Conservation (phyloP, 768 basidiomycete species). For the Favolaschia claudopus region DNA sequence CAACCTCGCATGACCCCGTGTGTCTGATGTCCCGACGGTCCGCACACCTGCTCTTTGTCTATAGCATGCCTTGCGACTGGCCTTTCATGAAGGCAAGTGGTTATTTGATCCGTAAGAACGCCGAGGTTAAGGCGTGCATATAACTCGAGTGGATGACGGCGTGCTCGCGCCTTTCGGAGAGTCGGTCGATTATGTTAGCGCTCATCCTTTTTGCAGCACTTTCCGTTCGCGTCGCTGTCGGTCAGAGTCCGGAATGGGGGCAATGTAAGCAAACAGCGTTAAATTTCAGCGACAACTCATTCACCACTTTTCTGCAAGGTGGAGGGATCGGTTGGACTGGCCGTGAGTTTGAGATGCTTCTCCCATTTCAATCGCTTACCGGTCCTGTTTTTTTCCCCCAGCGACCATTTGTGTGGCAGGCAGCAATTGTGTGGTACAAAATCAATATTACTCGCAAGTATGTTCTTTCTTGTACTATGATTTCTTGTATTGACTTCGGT, state of each 20-base stretch:
- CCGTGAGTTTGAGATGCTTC: background rate
- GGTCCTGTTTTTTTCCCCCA: background rate
- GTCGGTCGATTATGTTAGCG: no score
- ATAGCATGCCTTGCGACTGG: no score
- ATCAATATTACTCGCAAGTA: slow-evolving; percentile 14
- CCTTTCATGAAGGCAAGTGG: no score
- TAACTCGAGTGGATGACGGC: no score
- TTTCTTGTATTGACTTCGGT: background rate
- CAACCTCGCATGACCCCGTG: no score
- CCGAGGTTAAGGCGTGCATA: no score
- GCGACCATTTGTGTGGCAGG: slow-evolving; percentile 4
- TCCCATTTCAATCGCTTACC: no score
- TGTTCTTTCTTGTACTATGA: background rate
- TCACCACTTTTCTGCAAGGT: background rate
- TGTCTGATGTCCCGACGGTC: no score
- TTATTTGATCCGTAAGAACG: no score
- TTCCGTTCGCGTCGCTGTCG: background rate
- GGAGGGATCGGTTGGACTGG: slow-evolving; percentile 11
- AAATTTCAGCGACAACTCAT: background rate
- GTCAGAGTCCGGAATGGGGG: background rate
- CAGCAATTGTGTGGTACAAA: background rate
- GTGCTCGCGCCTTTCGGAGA: no score
- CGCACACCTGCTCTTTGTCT: no score
- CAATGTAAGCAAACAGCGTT: background rate
- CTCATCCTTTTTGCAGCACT: no score